Percentiles rank a stretch among this genome's conserved stretches.
Evolutionary conservation across 2,329 filamentous ascomycete genomes (phyloP).

Genomic region (Aspergillus chevalieri): DNA sequence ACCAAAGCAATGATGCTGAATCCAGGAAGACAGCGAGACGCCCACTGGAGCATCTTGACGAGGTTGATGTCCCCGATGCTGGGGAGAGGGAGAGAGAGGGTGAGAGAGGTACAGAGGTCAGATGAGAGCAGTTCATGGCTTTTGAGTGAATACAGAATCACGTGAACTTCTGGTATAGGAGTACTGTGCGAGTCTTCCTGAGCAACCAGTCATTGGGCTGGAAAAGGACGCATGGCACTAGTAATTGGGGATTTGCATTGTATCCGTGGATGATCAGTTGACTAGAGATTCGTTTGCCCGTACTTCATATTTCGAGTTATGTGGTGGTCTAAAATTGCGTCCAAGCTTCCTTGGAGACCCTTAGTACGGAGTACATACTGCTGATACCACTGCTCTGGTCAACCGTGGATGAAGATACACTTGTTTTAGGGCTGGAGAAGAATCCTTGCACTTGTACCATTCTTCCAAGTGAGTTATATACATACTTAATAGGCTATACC

Average conservation of each 20-base stretch:
- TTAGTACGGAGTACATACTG: no score
- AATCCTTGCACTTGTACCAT: neutral
- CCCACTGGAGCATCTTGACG: slow-evolving; percentile 19
- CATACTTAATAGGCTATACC: neutral
- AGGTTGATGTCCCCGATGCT: neutral
- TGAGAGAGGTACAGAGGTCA: neutral
- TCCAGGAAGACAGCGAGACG: slow-evolving; percentile 24
- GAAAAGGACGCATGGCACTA: neutral
- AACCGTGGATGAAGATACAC: no score
- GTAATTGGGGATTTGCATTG: neutral
- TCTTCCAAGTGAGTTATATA: neutral
- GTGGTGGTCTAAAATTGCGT: no score
- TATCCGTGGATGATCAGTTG: neutral
- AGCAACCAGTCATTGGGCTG: neutral
- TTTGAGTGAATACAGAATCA: neutral
- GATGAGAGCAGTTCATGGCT: neutral
- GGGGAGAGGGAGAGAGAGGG: neutral
- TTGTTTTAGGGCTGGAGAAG: neutral
- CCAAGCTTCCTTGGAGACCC: no score
- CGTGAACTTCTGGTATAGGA: neutral
- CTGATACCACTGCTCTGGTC: no score
- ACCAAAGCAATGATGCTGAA: slow-evolving; percentile 23
- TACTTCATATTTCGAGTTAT: no score
- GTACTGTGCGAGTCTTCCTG: neutral
- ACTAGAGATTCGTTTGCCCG: neutral